Evolutionary conservation across 805 yeast genomes (phyloP).

Genomic region (Kodamaea restingae): DNA sequence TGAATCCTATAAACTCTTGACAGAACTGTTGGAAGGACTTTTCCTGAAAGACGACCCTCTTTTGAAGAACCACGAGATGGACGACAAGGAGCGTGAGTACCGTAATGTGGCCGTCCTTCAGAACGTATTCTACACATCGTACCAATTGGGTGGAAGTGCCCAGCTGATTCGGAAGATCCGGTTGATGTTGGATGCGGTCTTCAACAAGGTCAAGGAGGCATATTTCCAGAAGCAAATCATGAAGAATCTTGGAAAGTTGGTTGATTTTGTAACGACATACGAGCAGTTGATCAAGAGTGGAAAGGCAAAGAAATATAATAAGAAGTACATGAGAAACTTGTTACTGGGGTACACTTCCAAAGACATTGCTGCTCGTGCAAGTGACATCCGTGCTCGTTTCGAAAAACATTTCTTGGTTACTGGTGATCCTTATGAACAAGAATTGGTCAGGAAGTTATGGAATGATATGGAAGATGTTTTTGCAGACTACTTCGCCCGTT

Average conservation of each 20-base stretch:
- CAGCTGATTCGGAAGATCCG: slow-evolving; percentile 19
- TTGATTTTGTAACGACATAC: slow-evolving; percentile 61
- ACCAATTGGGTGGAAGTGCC: slow-evolving; percentile 28
- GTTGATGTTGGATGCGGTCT: slow-evolving; percentile 22
- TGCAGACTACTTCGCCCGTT: slow-evolving; percentile 48
- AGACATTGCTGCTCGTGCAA: slow-evolving; percentile 54
- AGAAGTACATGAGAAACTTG: slow-evolving; percentile 54
- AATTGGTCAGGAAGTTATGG: slow-evolving; percentile 64
- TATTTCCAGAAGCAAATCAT: slow-evolving; percentile 33
- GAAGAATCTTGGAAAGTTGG: slow-evolving; percentile 62
- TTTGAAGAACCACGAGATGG: slow-evolving; percentile 40
- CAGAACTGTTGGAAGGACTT: slow-evolving; percentile 31
- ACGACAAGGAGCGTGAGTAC: slow-evolving; percentile 40
- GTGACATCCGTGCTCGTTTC: slow-evolving; percentile 52
- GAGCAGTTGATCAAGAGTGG: slow-evolving; percentile 51
- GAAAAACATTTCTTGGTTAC: slow-evolving; percentile 48
- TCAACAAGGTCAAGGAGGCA: slow-evolving; percentile 24
- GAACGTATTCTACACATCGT: slow-evolving; percentile 33
- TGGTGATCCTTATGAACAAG: slow-evolving; percentile 44
- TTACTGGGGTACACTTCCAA: slow-evolving; percentile 52
- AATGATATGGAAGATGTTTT: slow-evolving; percentile 62
- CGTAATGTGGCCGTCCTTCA: slow-evolving; percentile 40
- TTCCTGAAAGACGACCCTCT: slow-evolving; percentile 41
- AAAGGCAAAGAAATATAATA: slow-evolving; percentile 61
- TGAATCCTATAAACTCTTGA: slow-evolving; percentile 29